These are phyloP conservation scores for Euphorbia celastroides DNA, from an alignment of 441 rosid genomes.

Conservation along the genomic window DNA sequence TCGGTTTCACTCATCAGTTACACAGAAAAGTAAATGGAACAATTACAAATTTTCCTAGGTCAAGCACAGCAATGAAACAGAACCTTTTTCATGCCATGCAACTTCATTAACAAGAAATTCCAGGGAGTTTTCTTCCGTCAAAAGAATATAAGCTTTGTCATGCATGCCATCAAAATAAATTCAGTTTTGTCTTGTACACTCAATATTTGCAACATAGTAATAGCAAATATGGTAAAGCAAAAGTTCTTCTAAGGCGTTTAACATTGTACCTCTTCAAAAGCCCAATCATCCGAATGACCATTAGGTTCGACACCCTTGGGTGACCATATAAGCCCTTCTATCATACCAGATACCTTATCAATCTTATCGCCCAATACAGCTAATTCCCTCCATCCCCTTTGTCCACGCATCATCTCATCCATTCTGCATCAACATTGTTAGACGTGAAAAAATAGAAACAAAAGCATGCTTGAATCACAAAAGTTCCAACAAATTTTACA, in stretches of 20 bases:
- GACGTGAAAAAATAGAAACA: background rate
- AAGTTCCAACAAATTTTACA: background rate
- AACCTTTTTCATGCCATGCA: background rate
- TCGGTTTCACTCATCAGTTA: background rate
- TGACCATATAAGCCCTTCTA: slow-evolving; percentile 85
- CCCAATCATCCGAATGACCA: slow-evolving; percentile 48
- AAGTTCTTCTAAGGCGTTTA: background rate
- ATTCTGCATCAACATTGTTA: slow-evolving; percentile 40
- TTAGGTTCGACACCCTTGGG: slow-evolving; percentile 55
- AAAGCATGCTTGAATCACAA: background rate
- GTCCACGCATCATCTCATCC: slow-evolving; percentile 98
- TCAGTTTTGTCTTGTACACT: background rate
- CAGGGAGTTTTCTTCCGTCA: background rate
- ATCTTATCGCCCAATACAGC: slow-evolving; percentile 68
- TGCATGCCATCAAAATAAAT: background rate
- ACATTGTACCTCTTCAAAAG: slow-evolving; percentile 54
- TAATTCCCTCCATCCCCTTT: slow-evolving; percentile 90
- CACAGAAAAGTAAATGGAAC: background rate
- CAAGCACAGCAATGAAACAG: background rate
- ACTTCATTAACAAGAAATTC: background rate
- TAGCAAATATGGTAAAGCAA: background rate
- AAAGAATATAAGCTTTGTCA: background rate
- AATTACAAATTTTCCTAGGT: background rate
- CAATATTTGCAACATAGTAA: background rate
- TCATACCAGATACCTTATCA: slow-evolving; percentile 68